Base-by-base conservation (phyloP, 208 protist species). In the Acanthamoeba culbertsoni region DNA sequence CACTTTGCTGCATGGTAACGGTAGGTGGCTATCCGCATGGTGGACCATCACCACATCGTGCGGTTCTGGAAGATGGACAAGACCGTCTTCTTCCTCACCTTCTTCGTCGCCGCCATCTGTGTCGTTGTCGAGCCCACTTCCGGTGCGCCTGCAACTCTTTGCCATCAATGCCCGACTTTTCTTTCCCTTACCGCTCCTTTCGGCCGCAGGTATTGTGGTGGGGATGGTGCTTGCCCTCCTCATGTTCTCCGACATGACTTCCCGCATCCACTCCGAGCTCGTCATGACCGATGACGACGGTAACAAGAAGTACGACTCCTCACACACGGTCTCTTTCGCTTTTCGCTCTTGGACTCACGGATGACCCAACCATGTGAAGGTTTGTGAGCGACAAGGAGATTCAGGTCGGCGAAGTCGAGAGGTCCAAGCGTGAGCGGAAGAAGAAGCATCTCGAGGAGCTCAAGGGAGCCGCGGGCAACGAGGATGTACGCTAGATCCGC, bases 61-160 rank as follows among this genome's bases (percentile, higher is more conserved):
- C 91, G 73, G 31, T 89, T 93, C 73, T 84, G 71, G 71, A 82
- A 93, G 55, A 46, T 93, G 71, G 91, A 93, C 73, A 89, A 89
- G 62, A 55, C 43, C 23, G 45, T 89, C 23, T 93, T 93, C 73
- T 62, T 88, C 91, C 43, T 84, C 37, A 82, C 73, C 18, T 71
- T 82, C 45, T 71, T 93, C 71, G 91, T 93, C 20, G 91, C 91
- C 31, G 55, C 48, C 73, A 93, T 93, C 28, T 93, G 91, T 46
- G 48, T 93, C 20, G 23, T 93, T 7, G 42, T 89, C 37, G 91
- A 93, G 51, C 91, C 91, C 73, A 93, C 91, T 20, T 90, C 82
- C 10, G 79, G 79, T 86, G 12, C 42, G 48, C 3, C 10, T 55
- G 40, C 75, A 48, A 6, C 42, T 35, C 7, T n/a, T 51, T 77